phyloP scores from a whole-genome alignment of 1,139 yeast genomes.

The Geotrichum klebahnii region DNA sequence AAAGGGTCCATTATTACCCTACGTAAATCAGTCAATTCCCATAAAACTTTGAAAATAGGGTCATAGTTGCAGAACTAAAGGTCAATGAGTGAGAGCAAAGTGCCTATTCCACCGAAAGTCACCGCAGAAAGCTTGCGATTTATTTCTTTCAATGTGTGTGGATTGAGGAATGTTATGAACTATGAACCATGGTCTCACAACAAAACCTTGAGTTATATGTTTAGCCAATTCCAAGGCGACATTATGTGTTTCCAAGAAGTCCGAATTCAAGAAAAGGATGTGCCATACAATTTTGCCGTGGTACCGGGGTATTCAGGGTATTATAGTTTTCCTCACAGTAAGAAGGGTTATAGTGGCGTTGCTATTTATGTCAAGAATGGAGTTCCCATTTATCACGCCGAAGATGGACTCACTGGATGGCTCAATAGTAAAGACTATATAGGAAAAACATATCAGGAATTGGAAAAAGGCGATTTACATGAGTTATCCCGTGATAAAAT shows the following conservation, averaged over 20 bases:
- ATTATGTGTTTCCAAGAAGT: conserved; percentile 80
- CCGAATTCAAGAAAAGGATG: conserved; percentile 54
- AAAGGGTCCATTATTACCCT: too few relatives aligned
- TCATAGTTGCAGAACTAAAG: too few relatives aligned
- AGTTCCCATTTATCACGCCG: conserved; percentile 62
- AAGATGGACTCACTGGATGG: conserved; percentile 85
- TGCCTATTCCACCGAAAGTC: conserved; percentile 15
- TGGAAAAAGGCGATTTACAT: conserved; percentile 28
- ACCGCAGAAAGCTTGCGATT: conserved; percentile 39
- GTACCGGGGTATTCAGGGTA: conserved; percentile 59
- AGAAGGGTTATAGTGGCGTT: conserved; percentile 87
- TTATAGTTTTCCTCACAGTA: conserved; percentile 57
- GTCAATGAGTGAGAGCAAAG: too few relatives aligned
- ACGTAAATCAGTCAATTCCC: too few relatives aligned
- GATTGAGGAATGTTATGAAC: conserved; percentile 70
- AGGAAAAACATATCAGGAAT: conserved; percentile 24
- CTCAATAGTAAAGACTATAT: conserved; percentile 39
- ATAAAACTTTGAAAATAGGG: too few relatives aligned
- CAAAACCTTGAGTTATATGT: conserved; percentile 49
- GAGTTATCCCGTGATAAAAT: conserved; percentile 24
- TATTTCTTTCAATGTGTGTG: conserved; percentile 81
- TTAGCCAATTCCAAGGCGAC: conserved; percentile 62
- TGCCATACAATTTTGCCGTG: conserved; percentile 52
- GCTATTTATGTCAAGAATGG: conserved; percentile 66
- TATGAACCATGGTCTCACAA: conserved; percentile 76